phyloP scores from a whole-genome alignment of 2,329 filamentous ascomycete species.

The Colletotrichum graminicola region DNA sequence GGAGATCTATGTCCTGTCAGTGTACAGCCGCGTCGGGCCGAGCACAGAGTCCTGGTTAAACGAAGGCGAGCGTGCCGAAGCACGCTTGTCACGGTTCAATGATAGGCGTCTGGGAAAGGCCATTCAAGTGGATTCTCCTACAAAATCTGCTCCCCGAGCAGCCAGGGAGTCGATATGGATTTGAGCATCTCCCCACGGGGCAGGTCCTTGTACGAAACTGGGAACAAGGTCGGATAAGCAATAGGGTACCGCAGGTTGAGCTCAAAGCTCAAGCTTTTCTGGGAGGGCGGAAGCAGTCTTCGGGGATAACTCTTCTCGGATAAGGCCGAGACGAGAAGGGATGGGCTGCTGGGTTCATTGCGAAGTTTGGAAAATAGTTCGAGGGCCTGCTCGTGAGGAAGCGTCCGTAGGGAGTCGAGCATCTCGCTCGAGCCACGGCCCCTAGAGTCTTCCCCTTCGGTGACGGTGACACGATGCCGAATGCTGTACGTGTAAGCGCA shows the following conservation, averaged over 20 bases:
- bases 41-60: not conserved
- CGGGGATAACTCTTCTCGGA: not conserved
- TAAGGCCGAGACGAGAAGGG: not conserved
- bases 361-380: slow-evolving; percentile 4
- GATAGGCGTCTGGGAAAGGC: not conserved
- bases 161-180: not conserved
- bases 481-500: slow-evolving; percentile 34
- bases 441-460: slow-evolving; percentile 7
- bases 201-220: slow-evolving; percentile 16
- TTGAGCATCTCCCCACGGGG: slow-evolving; percentile 1
- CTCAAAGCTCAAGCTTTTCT: slow-evolving; percentile 24
- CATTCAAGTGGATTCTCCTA: slow-evolving; percentile 1
- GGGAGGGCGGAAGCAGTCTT: slow-evolving; percentile 16
- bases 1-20: slow-evolving; percentile 3
- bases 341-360: not conserved
- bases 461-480: slow-evolving; percentile 13
- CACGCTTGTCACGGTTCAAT: not conserved
- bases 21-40: not conserved
- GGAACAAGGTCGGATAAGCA: slow-evolving; percentile 11
- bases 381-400: slow-evolving; percentile 18
- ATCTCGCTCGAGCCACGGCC: slow-evolving; percentile 5
- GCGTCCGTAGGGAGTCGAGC: slow-evolving; percentile 20
- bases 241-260: slow-evolving; percentile 13
- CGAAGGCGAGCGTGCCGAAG: not conserved
- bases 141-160: not conserved